Conservation (phyloP, 345 rosid species). For the Lepidium didymum region DNA sequence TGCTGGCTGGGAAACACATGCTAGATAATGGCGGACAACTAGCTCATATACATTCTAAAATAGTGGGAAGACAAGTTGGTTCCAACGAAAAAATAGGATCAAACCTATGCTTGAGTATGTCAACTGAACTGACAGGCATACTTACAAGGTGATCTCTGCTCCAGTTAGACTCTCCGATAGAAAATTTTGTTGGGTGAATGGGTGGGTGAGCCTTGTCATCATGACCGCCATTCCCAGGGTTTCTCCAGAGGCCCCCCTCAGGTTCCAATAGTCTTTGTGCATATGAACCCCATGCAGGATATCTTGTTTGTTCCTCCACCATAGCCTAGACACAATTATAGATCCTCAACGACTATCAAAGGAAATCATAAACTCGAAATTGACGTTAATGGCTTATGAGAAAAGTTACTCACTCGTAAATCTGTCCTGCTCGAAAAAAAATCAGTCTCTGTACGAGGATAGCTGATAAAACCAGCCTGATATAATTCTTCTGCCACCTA, state of each 20-base stretch:
- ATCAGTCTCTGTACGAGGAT: constrained; percentile 99
- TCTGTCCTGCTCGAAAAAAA: constrained; percentile 79
- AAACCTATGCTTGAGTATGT: constrained; percentile 2
- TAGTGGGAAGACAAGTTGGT: background rate
- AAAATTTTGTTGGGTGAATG: constrained; percentile 94
- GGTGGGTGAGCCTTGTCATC: constrained; percentile 99
- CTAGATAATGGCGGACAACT: constrained; percentile 95
- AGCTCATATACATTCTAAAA: constrained; percentile 80
- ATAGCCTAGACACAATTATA: constrained; percentile 45
- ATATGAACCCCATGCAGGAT: constrained; percentile 90
- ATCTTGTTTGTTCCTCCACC: constrained; percentile 78
- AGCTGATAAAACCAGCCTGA: constrained; percentile 94
- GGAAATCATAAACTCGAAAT: constrained; percentile 1
- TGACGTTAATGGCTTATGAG: constrained; percentile 1
- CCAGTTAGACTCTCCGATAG: constrained; percentile 78
- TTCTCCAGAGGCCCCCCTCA: constrained; percentile 81
- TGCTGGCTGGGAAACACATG: constrained; percentile 97
- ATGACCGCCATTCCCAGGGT: constrained; percentile 91
- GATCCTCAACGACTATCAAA: constrained; percentile 19
- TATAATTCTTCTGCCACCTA: constrained; percentile 98
- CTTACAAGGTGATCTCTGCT: constrained; percentile 85
- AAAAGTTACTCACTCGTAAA: constrained; percentile 68
- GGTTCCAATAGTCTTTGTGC: constrained; percentile 75
- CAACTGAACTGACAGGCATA: constrained; percentile 2
- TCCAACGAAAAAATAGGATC: background rate